Conservation (phyloP, 2,329 filamentous ascomycete species). For the Mariannaea elegans region DNA sequence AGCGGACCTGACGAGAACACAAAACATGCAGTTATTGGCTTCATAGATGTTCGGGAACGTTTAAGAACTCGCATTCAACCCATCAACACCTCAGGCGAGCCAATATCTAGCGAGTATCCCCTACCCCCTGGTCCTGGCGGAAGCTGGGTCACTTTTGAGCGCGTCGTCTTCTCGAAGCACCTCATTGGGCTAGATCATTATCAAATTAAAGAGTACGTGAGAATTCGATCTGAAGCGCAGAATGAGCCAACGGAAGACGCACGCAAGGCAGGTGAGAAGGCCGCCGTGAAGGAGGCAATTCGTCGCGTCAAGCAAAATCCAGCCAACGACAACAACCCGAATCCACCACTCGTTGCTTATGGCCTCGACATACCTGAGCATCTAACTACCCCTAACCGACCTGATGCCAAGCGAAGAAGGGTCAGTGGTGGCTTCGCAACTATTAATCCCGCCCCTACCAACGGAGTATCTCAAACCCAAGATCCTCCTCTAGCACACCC, state of each 20-base stretch:
- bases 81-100: constrained; percentile 57
- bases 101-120: constrained; percentile 56
- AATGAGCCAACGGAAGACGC: constrained; percentile 51
- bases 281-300: constrained; percentile 58
- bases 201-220: constrained; percentile 70
- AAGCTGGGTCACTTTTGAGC: constrained; percentile 71
- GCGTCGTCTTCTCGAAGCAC: constrained; percentile 66
- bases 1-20: constrained; percentile 55
- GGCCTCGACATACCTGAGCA: constrained; percentile 59
- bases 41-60: constrained; percentile 68
- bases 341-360: constrained; percentile 59
- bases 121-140: constrained; percentile 67
- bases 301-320: constrained; percentile 55
- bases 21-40: constrained; percentile 69
- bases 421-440: constrained; percentile 49
- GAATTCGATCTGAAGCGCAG: constrained; percentile 54
- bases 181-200: constrained; percentile 64
- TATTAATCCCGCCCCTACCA: constrained; percentile 42
- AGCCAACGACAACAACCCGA: constrained; percentile 51
- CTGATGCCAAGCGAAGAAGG: constrained; percentile 59
- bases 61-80: constrained; percentile 67
- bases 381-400: constrained; percentile 44
- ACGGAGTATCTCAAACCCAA: constrained; percentile 33
- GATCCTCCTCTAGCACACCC: constrained; percentile 25
- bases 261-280: constrained; percentile 48